A percentile compares a stretch with the other conserved stretches of the same genome.
These are phyloP conservation scores for Erodium maritimum DNA, from an alignment of 345 rosid genomes.

Conservation along the genomic window DNA sequence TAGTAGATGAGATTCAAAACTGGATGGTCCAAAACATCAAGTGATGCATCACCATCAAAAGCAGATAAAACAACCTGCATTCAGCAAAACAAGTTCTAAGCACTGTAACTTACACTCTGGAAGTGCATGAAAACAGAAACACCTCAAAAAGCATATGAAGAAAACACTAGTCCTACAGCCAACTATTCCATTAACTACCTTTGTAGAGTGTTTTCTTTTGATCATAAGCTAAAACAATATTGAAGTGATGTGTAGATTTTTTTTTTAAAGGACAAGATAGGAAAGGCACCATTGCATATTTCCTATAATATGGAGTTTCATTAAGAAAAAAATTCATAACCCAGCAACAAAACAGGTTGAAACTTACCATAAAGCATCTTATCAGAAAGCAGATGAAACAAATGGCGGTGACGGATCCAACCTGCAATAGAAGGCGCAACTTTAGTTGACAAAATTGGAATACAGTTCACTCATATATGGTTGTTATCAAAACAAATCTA, in stretches of 20 bases:
- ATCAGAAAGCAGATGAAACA: conserved; percentile 94
- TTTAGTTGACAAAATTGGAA: neutral
- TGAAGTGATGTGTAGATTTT: too few relatives aligned
- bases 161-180: neutral
- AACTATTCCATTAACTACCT: too few relatives aligned
- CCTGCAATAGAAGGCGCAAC: conserved; percentile 34
- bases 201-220: too few relatives aligned
- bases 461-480: too few relatives aligned
- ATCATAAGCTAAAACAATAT: too few relatives aligned
- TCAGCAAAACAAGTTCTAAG: neutral
- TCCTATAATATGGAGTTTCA: neutral
- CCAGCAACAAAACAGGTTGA: neutral
- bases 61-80: conserved; percentile 78
- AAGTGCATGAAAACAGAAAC: neutral
- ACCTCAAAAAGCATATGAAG: neutral
- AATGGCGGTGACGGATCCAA: conserved; percentile 95
- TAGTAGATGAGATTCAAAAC: conserved; percentile 85
- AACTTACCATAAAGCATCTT: conserved; percentile 82
- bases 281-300: too few relatives aligned
- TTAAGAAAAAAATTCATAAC: neutral
- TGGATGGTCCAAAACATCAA: conserved; percentile 86
- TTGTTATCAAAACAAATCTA: too few relatives aligned
- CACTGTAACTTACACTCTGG: too few relatives aligned
- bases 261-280: too few relatives aligned
- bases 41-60: conserved; percentile 56